Evolutionary conservation across 2,329 filamentous ascomycete genomes (phyloP), one percentile per base, ranked within the genome.

Genomic region (Claviceps sorghi): DNA sequence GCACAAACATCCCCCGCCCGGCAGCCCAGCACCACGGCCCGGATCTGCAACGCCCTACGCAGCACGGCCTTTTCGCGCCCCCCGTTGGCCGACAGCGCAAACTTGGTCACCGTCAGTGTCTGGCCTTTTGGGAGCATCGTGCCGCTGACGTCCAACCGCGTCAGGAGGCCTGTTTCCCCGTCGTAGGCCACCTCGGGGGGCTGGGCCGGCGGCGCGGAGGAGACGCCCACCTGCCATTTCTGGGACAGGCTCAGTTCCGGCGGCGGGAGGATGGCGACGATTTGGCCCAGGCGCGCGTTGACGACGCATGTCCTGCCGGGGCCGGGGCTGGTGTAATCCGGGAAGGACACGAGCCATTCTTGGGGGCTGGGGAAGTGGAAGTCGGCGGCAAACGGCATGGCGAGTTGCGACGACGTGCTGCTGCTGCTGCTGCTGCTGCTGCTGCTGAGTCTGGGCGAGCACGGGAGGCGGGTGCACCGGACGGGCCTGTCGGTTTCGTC

Each of bases 321-420:
- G 36, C 48, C 49, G 17, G 52, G 22, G 36, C 36, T 22, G 48
- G 49, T 52, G 36, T 42, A 48, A 44, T 53, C 52, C 3, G 52
- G 52, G 36, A 53, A 53, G 26, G 52, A 53, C 4, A 53, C 49
- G 32, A 53, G 52, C 52, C 52, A 53, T 34, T 52, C 52, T 8
- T 52, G 40, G 11, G 32, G 19, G 29, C 4, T 48, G n/a, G 52
- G 52, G 38, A 53, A 53, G 49, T 53, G 52, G 19, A 53, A 53
- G 26, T 43, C 52, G n/a, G 49, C 34, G 17, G 52, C 21, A 26
- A 53, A 53, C 4, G 21, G 41, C 11, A 43, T 21, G 21, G 15
- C 9, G 41, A 21, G 22, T 29, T 17, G 43, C 22, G 42, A 53
- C 8, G 46, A 43, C 11, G 41, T 17, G 43, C 43, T 15, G 21